These are phyloP conservation scores for Phytophthora ramorum DNA, from an alignment of 352 stramenopile genomes.

Conservation along the genomic window DNA sequence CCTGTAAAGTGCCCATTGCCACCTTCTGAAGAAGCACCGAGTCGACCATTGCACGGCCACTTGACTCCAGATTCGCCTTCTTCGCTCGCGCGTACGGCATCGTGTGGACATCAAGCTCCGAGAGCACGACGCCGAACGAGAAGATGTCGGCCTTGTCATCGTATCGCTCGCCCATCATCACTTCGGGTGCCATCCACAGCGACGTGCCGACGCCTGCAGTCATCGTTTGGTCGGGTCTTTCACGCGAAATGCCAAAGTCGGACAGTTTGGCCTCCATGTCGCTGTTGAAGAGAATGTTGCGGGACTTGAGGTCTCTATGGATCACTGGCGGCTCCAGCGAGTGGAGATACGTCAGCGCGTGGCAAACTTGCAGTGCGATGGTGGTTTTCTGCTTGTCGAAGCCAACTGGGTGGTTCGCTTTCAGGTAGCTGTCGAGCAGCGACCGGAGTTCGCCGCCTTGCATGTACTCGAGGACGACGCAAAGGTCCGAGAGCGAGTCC, in stretches of 20 bases:
- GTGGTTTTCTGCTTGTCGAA: constrained; percentile 38
- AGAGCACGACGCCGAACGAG: constrained; percentile 44
- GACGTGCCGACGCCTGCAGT: constrained; percentile 41
- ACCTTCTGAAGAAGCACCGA: constrained; percentile 31
- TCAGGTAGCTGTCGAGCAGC: constrained; percentile 34
- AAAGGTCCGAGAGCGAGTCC: constrained; percentile 56
- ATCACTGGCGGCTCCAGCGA: constrained; percentile 29
- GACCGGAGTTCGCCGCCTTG: constrained; percentile 46
- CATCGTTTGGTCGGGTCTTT: constrained; percentile 36
- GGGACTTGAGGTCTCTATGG: constrained; percentile 41
- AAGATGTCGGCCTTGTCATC: constrained; percentile 37
- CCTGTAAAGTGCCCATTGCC: constrained; percentile 29
- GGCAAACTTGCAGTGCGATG: constrained; percentile 38
- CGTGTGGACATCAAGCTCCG: constrained; percentile 54
- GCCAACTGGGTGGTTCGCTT: constrained; percentile 11
- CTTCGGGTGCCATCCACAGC: constrained; percentile 31
- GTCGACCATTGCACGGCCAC: constrained; percentile 28
- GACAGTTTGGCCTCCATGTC: constrained; percentile 42
- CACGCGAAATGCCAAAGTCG: constrained; percentile 48
- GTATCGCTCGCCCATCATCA: constrained; percentile 29
- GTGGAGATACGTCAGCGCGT: constrained; percentile 36
- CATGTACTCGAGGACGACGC: constrained; percentile 57
- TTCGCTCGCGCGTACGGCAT: constrained; percentile 57
- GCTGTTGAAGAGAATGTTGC: constrained; percentile 39
- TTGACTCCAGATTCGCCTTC: constrained; percentile 35